Percentiles rank a stretch among this genome's conserved stretches.
Evolutionary conservation across 1,139 yeast species (phyloP).

Genomic region (Yamadazyma diddensiae): DNA sequence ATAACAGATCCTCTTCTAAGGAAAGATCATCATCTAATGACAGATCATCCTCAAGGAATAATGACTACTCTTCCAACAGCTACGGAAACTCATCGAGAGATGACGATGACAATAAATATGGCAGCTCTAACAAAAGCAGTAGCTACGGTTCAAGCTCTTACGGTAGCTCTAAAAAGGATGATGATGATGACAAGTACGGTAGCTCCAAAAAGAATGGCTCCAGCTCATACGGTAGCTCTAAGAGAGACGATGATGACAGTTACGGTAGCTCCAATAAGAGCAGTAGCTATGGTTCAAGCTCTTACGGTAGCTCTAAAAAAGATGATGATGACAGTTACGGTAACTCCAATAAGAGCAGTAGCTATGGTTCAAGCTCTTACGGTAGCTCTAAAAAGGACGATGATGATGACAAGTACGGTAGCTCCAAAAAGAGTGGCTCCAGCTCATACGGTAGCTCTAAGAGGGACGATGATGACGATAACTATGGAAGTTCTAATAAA

Average conservation of each 20-base stretch:
- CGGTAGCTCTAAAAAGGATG: conserved; percentile 4
- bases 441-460: conserved; percentile 1
- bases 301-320: conserved; percentile 19
- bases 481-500: conserved; percentile 9
- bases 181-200: conserved; percentile 1
- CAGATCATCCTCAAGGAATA: conserved; percentile 8
- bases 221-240: conserved; percentile 19
- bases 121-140: conserved; percentile 19
- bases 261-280: conserved; percentile 17
- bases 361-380: conserved; percentile 10
- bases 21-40: too few species aligned
- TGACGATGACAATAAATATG: conserved; percentile 3
- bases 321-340: conserved; percentile 4
- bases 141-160: conserved; percentile 10
- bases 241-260: conserved; percentile 15
- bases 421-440: conserved; percentile 6
- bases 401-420: conserved; percentile 15
- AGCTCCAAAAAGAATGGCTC: conserved; percentile 7
- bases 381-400: conserved; percentile 11
- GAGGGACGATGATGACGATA: conserved; percentile 3
- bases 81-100: conserved; percentile 14
- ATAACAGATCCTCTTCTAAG: too few species aligned
- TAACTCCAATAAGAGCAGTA: conserved; percentile 19
- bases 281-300: conserved; percentile 10
- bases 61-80: conserved; percentile 5